Conservation (phyloP, 139 green algal species). For the Desmodesmus armatus region DNA sequence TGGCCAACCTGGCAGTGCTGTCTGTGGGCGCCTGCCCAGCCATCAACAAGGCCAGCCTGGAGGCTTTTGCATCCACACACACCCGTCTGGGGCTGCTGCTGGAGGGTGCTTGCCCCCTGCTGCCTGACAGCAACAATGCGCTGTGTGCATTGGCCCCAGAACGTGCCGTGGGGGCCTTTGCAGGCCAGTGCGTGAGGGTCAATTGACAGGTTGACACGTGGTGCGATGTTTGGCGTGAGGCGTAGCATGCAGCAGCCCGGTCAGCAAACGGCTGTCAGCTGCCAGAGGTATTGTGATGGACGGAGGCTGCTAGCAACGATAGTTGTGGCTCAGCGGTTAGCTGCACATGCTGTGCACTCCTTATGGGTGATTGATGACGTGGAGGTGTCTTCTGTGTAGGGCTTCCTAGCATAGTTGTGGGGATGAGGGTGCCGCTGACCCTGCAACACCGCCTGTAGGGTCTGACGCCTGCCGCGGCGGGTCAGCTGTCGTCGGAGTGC, state of each 20-base stretch:
- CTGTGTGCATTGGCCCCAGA: constrained; percentile 33
- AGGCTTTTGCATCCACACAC: constrained; percentile 11
- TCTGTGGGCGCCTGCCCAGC: constrained; percentile 41
- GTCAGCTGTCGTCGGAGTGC: no score
- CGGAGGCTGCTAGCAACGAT: neutral
- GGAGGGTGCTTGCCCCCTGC: constrained; percentile 15
- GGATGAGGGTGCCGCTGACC: no score
- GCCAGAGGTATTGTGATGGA: no score
- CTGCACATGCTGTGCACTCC: neutral
- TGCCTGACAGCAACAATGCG: neutral
- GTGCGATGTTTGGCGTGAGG: neutral
- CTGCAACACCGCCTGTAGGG: no score
- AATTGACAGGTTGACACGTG: neutral
- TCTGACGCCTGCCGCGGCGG: no score
- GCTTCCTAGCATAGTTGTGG: no score
- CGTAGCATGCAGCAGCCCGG: neutral
- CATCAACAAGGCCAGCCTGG: constrained; percentile 16
- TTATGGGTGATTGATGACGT: neutral
- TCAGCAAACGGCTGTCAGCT: no score
- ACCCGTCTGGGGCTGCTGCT: constrained; percentile 10
- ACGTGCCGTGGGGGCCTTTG: neutral
- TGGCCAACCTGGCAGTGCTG: constrained; percentile 42
- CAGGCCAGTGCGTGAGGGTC: neutral
- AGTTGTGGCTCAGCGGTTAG: neutral
- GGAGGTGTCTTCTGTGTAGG: neutral